Evolutionary conservation across 148 eudicot genomes (phyloP), one percentile per base, ranked within the genome.

Genomic region (Gaultheria prostrata): DNA sequence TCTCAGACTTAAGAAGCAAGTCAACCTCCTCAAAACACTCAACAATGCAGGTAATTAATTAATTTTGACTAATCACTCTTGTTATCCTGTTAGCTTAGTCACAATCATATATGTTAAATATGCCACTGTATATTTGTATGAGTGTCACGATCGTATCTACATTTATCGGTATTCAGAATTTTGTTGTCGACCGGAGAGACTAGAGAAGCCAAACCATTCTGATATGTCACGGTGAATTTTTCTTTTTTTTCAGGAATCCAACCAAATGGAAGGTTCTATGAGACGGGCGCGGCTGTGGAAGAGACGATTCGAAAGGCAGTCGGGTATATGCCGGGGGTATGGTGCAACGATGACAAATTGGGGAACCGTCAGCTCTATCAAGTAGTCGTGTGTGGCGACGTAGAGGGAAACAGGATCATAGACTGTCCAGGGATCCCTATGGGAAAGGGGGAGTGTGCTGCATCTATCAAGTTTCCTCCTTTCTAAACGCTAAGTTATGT

Each of bases 341-440:
- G 63, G 49, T 79, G 81, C 48, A 56, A 79, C 30, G 26, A 79
- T 4, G 49, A 79, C 70, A 79, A 35, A 57, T 20, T 5, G 3
- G 81, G 70, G 49, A 57, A 79, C 8, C 6, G 15, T 33, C 81
- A 79, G 28, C 81, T 79, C 30, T 56, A 32, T n/a, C 69, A 79
- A 35, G 63, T 79, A 20, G 28, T 32, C 20, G 3, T 57, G 18
- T 56, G 81, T 35, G 63, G 69, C 7, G 65, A 78, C 46, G 4
- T 30, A 12, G 14, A 0, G 3, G 81, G 70, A 28, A 79, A 45
- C 26, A 56, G 5, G 50, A 54, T 79, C 63, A 56, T 79, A 18
- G 70, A 79, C n/a, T 79, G 81, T 11, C 49, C 70, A 18, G 70
- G 70, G 30, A 57, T 79, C 24, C 69, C 70, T 35, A 20, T 35